phyloP scores from a whole-genome alignment of 805 yeast species.

The Saccharomycodes ludwigii region DNA sequence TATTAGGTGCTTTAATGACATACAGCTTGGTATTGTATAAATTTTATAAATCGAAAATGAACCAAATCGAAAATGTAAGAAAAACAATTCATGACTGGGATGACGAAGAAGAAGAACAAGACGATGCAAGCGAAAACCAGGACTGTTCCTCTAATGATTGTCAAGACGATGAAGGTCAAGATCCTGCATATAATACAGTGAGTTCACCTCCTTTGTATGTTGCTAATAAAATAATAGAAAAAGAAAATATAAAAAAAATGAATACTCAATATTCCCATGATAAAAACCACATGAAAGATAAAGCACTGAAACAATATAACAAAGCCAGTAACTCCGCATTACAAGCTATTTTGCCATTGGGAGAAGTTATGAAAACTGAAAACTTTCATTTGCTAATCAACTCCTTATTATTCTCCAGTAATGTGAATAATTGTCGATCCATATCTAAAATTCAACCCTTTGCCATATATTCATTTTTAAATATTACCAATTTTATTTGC shows the following conservation, averaged over 20 bases:
- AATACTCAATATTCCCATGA: no score
- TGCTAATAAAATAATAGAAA: no score
- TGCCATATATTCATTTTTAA: constrained; percentile 7
- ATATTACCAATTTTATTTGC: constrained; percentile 5
- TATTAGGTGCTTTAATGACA: constrained; percentile 3
- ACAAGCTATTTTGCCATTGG: constrained; percentile 7
- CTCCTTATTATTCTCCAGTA: constrained; percentile 6
- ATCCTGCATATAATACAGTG: no score
- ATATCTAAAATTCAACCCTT: constrained; percentile 10
- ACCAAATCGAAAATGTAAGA: neutral
- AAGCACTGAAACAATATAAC: neutral
- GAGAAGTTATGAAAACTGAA: constrained; percentile 8
- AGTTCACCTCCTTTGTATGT: no score
- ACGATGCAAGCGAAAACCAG: no score
- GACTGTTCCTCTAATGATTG: no score
- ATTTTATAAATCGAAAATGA: constrained; percentile 2
- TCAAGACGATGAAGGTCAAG: no score
- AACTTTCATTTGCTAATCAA: constrained; percentile 10
- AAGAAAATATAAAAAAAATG: no score
- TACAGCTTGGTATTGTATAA: constrained; percentile 3
- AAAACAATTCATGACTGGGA: neutral
- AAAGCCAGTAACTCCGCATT: neutral
- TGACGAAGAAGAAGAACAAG: no score
- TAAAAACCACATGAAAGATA: no score
- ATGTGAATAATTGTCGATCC: constrained; percentile 2